phyloP scores from a whole-genome alignment of 1,284 basidiomycete species.

The Ganoderma meredithae region DNA sequence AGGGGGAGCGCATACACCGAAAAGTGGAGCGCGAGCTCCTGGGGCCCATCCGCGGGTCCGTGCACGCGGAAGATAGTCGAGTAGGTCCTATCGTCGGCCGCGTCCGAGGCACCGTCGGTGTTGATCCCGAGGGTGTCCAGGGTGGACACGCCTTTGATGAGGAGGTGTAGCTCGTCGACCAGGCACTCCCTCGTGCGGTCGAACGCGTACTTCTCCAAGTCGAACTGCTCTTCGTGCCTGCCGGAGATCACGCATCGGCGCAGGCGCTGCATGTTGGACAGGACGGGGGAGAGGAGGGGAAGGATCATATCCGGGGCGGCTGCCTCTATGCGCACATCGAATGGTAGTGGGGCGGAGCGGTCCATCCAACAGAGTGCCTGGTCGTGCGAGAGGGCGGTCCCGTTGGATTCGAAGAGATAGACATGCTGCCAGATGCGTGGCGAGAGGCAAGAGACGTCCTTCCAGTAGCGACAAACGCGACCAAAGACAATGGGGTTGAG shows the following conservation, averaged over 20 bases:
- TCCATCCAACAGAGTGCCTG: conserved; percentile 62
- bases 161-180: conserved; percentile 31
- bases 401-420: conserved; percentile 52
- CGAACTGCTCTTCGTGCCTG: conserved; percentile 34
- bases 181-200: conserved; percentile 22
- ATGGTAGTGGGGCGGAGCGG: conserved; percentile 57
- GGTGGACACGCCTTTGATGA: conserved; percentile 33
- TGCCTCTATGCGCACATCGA: conserved; percentile 62
- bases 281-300: conserved; percentile 66
- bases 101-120: conserved; percentile 19
- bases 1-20: conserved; percentile 54
- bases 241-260: conserved; percentile 52
- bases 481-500: conserved; percentile 56
- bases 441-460: conserved; percentile 53
- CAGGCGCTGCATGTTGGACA: conserved; percentile 63
- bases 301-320: conserved; percentile 59
- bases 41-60: conserved; percentile 20
- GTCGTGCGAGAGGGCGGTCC: conserved; percentile 47
- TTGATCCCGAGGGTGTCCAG: conserved; percentile 26
- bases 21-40: conserved; percentile 38
- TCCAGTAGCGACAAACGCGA: conserved; percentile 55
- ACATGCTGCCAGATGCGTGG: conserved; percentile 69
- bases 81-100: conserved; percentile 20
- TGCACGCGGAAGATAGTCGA: conserved; percentile 34
- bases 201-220: conserved; percentile 28